Evolutionary conservation across 108 stramenopile species (phyloP).

Genomic region (Nitzschia putrida): DNA sequence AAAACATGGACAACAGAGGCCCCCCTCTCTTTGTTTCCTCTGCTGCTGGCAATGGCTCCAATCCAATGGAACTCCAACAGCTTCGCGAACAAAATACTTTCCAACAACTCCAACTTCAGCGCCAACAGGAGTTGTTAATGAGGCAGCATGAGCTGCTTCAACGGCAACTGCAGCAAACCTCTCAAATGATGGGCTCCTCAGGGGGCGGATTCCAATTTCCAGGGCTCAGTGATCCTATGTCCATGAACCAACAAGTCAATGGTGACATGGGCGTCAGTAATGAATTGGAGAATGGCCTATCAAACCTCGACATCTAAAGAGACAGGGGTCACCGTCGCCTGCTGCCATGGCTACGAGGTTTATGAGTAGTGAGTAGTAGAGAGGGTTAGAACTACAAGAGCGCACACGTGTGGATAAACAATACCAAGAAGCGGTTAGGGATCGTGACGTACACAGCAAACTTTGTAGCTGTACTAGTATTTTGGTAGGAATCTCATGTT

Average conservation of each 20-base stretch:
- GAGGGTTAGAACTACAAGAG: no score
- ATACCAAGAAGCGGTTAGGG: no score
- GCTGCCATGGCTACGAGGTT: no score
- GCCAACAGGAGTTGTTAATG: conserved; percentile 15
- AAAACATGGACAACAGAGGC: conserved; percentile 1
- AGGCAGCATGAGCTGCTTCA: conserved; percentile 24
- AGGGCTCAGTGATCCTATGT: neutral
- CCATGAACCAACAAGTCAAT: neutral
- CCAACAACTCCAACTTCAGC: conserved; percentile 26
- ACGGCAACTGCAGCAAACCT: conserved; percentile 25
- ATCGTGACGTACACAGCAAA: no score
- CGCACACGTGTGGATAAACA: no score
- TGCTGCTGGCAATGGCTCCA: neutral
- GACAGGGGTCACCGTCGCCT: no score
- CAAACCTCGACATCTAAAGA: neutral
- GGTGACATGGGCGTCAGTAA: neutral
- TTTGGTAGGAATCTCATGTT: no score
- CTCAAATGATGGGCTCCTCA: neutral
- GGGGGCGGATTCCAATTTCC: neutral
- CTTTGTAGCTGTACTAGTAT: no score
- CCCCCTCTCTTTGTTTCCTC: conserved; percentile 6
- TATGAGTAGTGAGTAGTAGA: no score
- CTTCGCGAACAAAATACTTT: conserved; percentile 8
- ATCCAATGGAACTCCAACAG: conserved; percentile 18
- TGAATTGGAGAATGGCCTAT: conserved; percentile 5